Percentiles rank a stretch among this genome's conserved stretches.
Evolutionary conservation across 805 yeast species (phyloP).

Genomic region (Starmerella stigmatis): DNA sequence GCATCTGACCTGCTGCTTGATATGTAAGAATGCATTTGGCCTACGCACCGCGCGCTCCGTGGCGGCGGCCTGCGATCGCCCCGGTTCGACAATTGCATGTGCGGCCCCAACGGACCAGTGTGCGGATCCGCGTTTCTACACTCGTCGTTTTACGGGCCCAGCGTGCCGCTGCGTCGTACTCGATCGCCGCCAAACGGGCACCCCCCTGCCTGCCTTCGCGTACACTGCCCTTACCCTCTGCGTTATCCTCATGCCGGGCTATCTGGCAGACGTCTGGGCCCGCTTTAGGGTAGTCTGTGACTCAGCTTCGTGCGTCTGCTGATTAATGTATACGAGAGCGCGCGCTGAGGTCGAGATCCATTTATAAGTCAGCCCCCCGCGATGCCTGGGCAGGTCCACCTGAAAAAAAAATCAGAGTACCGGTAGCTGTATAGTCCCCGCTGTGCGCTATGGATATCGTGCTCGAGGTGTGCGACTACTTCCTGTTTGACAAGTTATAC

Average conservation of each 20-base stretch:
- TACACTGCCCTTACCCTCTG: no score
- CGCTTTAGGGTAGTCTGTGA: neutral
- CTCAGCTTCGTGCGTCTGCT: neutral
- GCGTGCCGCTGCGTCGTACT: neutral
- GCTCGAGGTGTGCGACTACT: conserved; percentile 68
- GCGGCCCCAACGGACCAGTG: no score
- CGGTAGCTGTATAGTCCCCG: neutral
- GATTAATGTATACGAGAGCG: conserved; percentile 10
- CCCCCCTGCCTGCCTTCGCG: neutral
- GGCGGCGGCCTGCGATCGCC: no score
- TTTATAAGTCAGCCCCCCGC: neutral
- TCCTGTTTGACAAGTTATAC: conserved; percentile 60
- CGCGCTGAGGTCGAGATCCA: neutral
- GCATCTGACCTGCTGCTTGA: conserved; percentile 1
- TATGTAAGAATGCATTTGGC: no score
- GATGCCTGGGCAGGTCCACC: neutral
- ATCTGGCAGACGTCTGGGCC: neutral
- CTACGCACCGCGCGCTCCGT: no score
- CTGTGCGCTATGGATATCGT: conserved; percentile 77
- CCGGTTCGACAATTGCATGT: no score
- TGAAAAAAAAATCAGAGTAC: neutral
- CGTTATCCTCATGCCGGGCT: no score
- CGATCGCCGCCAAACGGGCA: neutral
- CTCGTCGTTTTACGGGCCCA: neutral
- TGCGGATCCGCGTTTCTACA: neutral